These are phyloP conservation scores for Arthrobotrys megalospora DNA, from an alignment of 2,329 filamentous ascomycete genomes.

Conservation along the genomic window DNA sequence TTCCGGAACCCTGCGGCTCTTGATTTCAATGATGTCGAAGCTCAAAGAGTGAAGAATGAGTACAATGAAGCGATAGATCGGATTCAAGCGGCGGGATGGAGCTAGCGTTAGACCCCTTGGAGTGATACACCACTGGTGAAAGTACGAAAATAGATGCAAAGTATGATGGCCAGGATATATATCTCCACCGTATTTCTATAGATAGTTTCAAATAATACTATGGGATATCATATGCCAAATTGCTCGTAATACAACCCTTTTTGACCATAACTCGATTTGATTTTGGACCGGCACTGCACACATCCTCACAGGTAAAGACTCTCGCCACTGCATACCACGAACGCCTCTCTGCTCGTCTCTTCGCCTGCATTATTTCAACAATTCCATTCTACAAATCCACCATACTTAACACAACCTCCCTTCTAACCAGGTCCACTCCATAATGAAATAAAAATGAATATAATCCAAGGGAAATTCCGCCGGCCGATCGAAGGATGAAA, in stretches of 20 bases:
- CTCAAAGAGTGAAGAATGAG: neutral
- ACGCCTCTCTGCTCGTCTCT: neutral
- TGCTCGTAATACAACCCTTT: no score
- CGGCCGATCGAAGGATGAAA: conserved; percentile 11
- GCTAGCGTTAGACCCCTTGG: neutral
- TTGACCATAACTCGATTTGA: no score
- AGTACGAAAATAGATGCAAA: no score
- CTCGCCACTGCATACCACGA: no score
- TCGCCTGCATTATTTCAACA: no score
- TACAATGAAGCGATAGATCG: neutral
- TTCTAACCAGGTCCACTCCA: neutral
- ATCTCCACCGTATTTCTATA: no score
- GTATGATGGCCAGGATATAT: no score
- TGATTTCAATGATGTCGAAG: neutral
- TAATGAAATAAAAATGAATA: neutral
- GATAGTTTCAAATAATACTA: no score
- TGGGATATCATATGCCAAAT: no score
- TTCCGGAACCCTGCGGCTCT: neutral
- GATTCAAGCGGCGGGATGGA: neutral
- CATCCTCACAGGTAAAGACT: no score
- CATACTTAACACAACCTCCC: neutral
- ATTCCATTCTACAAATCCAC: neutral
- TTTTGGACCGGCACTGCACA: no score
- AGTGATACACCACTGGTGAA: no score
- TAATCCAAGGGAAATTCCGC: neutral